Conservation (phyloP, 495 filamentous ascomycete genomes). For the Neurospora sp. region DNA sequence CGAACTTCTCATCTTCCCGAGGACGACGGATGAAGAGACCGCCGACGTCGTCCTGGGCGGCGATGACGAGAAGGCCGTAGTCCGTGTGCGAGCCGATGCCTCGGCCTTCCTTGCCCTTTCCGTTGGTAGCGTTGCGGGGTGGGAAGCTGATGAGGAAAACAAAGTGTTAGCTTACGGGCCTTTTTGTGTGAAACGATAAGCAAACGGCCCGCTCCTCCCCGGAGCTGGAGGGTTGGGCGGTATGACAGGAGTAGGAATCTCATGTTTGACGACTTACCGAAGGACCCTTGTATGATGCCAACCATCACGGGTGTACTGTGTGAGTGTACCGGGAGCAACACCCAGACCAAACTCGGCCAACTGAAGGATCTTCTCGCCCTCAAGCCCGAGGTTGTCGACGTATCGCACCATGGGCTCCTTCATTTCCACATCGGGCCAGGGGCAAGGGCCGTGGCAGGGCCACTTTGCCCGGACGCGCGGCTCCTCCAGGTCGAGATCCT, state of each 20-base stretch:
- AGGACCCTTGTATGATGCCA: slow-evolving; percentile 39
- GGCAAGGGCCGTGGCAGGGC: slow-evolving; percentile 38
- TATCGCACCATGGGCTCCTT: slow-evolving; percentile 22
- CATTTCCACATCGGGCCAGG: slow-evolving; percentile 32
- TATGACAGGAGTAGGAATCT: background rate
- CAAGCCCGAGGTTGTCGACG: slow-evolving; percentile 19
- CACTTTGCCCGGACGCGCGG: slow-evolving; percentile 27
- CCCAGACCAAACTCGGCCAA: slow-evolving; percentile 29
- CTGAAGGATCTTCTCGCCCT: slow-evolving; percentile 30
- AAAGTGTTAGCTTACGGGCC: background rate
- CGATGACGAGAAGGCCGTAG: slow-evolving; percentile 36
- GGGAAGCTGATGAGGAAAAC: slow-evolving; percentile 23
- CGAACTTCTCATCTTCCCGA: slow-evolving; percentile 23
- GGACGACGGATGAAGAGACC: slow-evolving; percentile 35
- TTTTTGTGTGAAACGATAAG: background rate
- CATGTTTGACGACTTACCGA: slow-evolving; percentile 12
- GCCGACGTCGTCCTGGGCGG: slow-evolving; percentile 34
- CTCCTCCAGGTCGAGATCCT: slow-evolving; percentile 28
- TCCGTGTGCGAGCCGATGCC: slow-evolving; percentile 40
- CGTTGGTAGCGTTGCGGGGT: slow-evolving; percentile 28
- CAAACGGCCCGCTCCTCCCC: background rate
- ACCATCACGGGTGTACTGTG: slow-evolving; percentile 29
- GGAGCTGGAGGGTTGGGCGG: background rate
- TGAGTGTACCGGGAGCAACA: slow-evolving; percentile 18
- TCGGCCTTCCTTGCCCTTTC: slow-evolving; percentile 33